Evolutionary conservation across 495 filamentous ascomycete species (phyloP).

Genomic region (Aspergillus hancockii): DNA sequence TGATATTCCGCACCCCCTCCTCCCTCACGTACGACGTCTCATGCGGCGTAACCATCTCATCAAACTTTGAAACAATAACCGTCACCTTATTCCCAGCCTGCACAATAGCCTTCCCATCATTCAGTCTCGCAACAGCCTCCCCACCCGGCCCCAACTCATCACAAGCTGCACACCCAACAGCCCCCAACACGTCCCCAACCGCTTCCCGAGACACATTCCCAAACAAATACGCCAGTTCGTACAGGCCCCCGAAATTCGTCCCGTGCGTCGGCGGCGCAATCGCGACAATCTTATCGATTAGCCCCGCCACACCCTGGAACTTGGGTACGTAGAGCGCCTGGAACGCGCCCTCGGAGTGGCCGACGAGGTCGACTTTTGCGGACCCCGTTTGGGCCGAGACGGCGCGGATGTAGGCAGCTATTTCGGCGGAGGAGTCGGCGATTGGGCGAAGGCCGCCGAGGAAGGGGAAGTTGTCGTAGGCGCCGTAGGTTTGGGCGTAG

Average conservation of each 20-base stretch:
- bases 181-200: constrained; percentile 34
- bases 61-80: constrained; percentile 48
- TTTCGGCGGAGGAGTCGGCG: constrained; percentile 47
- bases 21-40: constrained; percentile 47
- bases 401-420: constrained; percentile 49
- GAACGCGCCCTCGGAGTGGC: constrained; percentile 57
- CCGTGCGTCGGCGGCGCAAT: constrained; percentile 55
- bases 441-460: constrained; percentile 49
- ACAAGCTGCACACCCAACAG: constrained; percentile 49
- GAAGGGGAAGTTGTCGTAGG: constrained; percentile 45
- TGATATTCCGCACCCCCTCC: constrained; percentile 44
- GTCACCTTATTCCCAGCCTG: constrained; percentile 51
- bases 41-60: constrained; percentile 51
- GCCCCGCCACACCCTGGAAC: constrained; percentile 40
- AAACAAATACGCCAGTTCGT: constrained; percentile 45
- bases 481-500: constrained; percentile 54
- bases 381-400: constrained; percentile 44
- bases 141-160: constrained; percentile 44
- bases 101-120: constrained; percentile 45
- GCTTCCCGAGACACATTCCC: constrained; percentile 36
- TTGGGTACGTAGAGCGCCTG: constrained; percentile 55
- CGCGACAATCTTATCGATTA: constrained; percentile 48
- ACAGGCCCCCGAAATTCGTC: constrained; percentile 48
- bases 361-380: constrained; percentile 50
- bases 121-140: constrained; percentile 39